A percentile compares a stretch with the other conserved stretches of the same genome.
phyloP scores from a whole-genome alignment of 2,329 filamentous ascomycete species.

The Cladophialophora immunda region DNA sequence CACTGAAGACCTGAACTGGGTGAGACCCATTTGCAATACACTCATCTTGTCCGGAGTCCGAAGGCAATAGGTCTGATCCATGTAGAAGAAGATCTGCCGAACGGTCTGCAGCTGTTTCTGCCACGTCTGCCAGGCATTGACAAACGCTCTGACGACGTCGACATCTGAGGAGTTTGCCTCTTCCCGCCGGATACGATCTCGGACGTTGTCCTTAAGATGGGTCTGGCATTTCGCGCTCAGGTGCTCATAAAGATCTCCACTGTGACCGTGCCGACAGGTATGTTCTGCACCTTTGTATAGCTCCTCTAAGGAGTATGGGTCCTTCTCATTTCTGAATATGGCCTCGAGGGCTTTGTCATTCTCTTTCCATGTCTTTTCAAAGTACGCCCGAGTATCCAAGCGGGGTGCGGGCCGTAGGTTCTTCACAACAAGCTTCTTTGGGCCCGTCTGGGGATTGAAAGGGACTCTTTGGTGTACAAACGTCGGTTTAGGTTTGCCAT shows the following conservation, averaged over 20 bases:
- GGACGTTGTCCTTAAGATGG: constrained; percentile 67
- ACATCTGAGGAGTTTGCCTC: constrained; percentile 65
- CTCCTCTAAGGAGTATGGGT: constrained; percentile 80
- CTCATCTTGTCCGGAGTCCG: constrained; percentile 73
- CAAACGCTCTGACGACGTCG: constrained; percentile 68
- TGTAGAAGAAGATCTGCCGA: constrained; percentile 89
- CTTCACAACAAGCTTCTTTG: constrained; percentile 91
- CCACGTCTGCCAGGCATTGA: constrained; percentile 78
- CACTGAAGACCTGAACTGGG: constrained; percentile 73
- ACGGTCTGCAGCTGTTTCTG: constrained; percentile 79
- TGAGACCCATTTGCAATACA: constrained; percentile 82
- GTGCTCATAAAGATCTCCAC: constrained; percentile 71
- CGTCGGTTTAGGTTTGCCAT: constrained; percentile 45
- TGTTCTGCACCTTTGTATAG: constrained; percentile 93
- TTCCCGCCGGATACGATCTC: constrained; percentile 65
- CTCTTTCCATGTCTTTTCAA: constrained; percentile 76
- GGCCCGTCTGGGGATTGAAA: constrained; percentile 78
- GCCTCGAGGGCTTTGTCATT: constrained; percentile 75
- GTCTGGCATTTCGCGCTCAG: constrained; percentile 72
- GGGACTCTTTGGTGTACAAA: constrained; percentile 46
- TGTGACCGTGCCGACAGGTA: constrained; percentile 80
- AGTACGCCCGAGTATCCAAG: constrained; percentile 77
- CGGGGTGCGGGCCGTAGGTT: constrained; percentile 76
- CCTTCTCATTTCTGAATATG: constrained; percentile 73
- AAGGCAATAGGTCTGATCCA: constrained; percentile 88